Base-by-base conservation (phyloP, 495 filamentous ascomycete genomes). In the Neurospora africana region DNA sequence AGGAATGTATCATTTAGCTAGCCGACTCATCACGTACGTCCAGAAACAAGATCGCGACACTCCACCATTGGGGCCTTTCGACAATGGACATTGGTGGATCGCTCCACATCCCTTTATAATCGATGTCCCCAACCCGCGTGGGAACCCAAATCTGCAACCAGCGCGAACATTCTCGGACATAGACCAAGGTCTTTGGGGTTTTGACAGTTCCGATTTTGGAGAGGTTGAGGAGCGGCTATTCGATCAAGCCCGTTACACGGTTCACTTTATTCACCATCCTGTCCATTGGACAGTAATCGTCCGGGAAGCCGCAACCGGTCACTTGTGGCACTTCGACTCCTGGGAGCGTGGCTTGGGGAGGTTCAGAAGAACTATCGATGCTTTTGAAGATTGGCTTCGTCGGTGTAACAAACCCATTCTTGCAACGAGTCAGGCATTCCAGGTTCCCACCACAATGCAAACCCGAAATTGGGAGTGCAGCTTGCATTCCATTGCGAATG, bases 401-500 rank as follows among this genome's bases (percentile, higher is more conserved):
- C 38, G 21, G 33, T 35, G 36, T 11, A 4, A 5, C 17, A 9
- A 27, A n/a, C n/a, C 27, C 37, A 37, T 21, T 41, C 33, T 2
- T n/a, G 30, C 23, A 58, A 58, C 53, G 15, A 65, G 13, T 27
- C 27, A 65, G 6, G 23, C 53, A 10, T 65, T 65, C 53, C 30
- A 65, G 13, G 53, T 65, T 33, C 15, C 53, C 13, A 8, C 15
- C 15, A 65, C 7, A 33, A 2, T 0, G 2, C 75, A 78, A 38
- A 2, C 13, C 7, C 69, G 71, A 17, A 23, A 5, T 0, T 76
- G 69, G 72, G 68, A 72, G 33, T 78, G 77, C 47, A 68, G 71
- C 4, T 38, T 78, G 0, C 75, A 76, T 21, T 13, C 17, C 5
- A 72, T 78, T 5, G 73, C 69, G 13, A 77, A 74, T 36, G 58